Base-by-base conservation (phyloP, 129 eudicot genomes). In the Helichrysum umbraculigerum region DNA sequence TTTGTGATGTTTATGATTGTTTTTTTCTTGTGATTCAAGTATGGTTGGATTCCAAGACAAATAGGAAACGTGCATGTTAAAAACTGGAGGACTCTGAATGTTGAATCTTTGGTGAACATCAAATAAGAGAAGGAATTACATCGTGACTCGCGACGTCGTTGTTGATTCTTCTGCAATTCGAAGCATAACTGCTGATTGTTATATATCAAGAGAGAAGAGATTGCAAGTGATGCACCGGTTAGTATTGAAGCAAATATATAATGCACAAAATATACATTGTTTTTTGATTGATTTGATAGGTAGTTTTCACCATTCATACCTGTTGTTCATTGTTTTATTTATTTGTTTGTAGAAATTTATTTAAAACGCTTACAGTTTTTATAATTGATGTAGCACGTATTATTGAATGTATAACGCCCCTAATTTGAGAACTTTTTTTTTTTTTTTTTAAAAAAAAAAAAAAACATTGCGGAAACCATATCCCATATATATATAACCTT, bases 71-170 rank as follows among this genome's bases (percentile, higher is more conserved):
- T 25, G 28, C 9, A 37, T 5, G 11, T 0, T 52, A 5, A 52
- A 52, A 17, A 19, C n/a, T 11, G n/a, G 59, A n/a, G 25, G 6
- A 6, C 10, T 73, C 19, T 61, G 33, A 61, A 61, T 60, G 30
- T 35, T 35, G 14, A 22, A 29, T 22, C 20, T 61, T 21, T 28
- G 5, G 67, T 61, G 44, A 39, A 39, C 44, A 39, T 8, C 44
- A 39, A 39, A 6, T 39, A 39, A 39, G 11, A 88, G 82, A 91
- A 87, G 87, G 88, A 82, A 68, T 80, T 91, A 70, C 82, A 58
- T 32, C 28, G 28, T 25, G 28, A 25, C 28, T 25, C 1, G 28
- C 28, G 1, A 25, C 28, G 0, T 25, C 28, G 28, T 25, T 25
- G 35, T 30, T 71, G 37, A 16, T n/a, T 62, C 35, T 65, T 76